Evolutionary conservation across 2,329 filamentous ascomycete species (phyloP), one percentile per base, ranked within the genome.

Genomic region (Zasmidium angulare): DNA sequence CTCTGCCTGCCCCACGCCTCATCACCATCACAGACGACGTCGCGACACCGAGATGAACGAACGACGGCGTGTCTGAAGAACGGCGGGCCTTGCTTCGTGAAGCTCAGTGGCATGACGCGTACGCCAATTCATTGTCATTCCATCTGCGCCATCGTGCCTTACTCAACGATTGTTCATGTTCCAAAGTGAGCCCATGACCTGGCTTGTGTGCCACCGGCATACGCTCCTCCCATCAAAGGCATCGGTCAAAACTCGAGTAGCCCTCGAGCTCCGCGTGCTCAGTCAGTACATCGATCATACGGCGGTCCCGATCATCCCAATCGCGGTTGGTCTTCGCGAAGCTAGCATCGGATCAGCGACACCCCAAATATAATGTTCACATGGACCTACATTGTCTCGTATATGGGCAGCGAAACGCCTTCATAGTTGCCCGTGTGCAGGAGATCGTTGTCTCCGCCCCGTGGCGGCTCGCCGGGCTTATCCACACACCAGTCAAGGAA

Each of bases 331-430:
- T 63, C 47, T 64, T 64, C 11, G 58, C 57, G 47, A 64, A 64
- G 9, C 62, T 64, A 23, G 11, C 29, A 11, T 20, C 23, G 11
- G 24, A 23, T 46, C 50, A 46, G 56, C 26, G 17, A 11, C 6
- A 6, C 48, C 29, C 7, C 20, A n/a, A 14, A 17, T 22, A 17
- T 12, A 7, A n/a, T 3, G 4, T 10, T 17, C 9, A 20, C 10
- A 1, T n/a, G n/a, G n/a, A 60, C 62, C 61, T 23, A 64, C 62
- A 64, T 63, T 1, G 62, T 64, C 36, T 64, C 62, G n/a, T 60
- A 64, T 12, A 60, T 60, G 36, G 58, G 57, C 14, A 63, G 23
- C 3, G 55, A 56, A 29, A 49, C 56, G 10, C 59, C 61, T 19
- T 57, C 55, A 17, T 63, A 61, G 7, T 26, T 46, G n/a, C 59